A percentile compares a stretch with the other conserved stretches of the same genome.
These are phyloP conservation scores for Neonectria magnoliae DNA, from an alignment of 2,329 filamentous ascomycete genomes.

Conservation along the genomic window DNA sequence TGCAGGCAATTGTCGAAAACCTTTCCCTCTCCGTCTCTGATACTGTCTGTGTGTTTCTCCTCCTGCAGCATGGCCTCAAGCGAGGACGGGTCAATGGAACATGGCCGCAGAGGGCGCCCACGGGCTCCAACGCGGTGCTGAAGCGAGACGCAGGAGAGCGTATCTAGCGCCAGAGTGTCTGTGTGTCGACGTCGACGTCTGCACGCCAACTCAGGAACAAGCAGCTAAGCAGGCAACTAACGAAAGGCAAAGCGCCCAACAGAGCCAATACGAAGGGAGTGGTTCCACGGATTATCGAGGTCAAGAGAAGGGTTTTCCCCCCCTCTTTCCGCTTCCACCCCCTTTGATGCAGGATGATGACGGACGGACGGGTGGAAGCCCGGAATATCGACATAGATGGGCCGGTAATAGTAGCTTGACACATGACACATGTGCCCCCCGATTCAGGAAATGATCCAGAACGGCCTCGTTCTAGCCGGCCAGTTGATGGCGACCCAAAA, in stretches of 20 bases:
- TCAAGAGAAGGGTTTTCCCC: background rate
- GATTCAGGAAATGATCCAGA: conserved; percentile 19
- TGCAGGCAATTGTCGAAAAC: conserved; percentile 9
- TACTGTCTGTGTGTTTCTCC: conserved; percentile 10
- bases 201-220: conserved; percentile 37
- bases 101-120: conserved; percentile 24
- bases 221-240: conserved; percentile 31
- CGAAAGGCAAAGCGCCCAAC: conserved; percentile 17
- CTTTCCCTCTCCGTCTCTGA: conserved; percentile 3
- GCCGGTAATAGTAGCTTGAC: conserved; percentile 1
- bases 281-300: conserved; percentile 17
- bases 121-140: conserved; percentile 30
- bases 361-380: background rate
- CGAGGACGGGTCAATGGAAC: conserved; percentile 17
- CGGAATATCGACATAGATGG: conserved; percentile 3
- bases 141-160: conserved; percentile 44
- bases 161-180: conserved; percentile 23
- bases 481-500: conserved; percentile 6
- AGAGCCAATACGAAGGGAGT: conserved; percentile 28
- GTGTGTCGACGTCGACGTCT: conserved; percentile 28
- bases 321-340: background rate
- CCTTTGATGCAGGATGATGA: conserved; percentile 1
- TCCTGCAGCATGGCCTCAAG: conserved; percentile 15
- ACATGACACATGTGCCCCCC: conserved; percentile 15
- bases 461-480: conserved; percentile 8